phyloP scores from a whole-genome alignment of 257 asterid genomes.

The Solanum arcanum region DNA sequence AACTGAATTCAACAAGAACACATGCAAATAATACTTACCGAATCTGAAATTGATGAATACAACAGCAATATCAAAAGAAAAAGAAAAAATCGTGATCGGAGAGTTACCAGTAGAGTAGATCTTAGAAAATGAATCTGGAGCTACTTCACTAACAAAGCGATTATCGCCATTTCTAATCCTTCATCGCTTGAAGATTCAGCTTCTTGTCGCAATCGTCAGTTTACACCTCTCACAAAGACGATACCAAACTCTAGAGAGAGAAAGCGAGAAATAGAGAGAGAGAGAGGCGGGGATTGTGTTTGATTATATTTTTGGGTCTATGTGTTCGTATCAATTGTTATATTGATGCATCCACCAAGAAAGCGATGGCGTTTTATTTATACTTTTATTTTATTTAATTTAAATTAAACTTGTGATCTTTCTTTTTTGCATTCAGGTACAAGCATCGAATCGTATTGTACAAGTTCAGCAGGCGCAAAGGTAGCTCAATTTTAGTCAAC shows the following conservation, averaged over 20 bases:
- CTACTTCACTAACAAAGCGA: not conserved
- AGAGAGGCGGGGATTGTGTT: slow-evolving; percentile 44
- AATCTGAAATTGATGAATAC: not conserved
- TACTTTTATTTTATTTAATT: not conserved
- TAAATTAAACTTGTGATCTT: not conserved
- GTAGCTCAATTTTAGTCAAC: not conserved
- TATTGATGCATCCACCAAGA: not conserved
- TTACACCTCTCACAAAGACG: not conserved
- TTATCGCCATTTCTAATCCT: slow-evolving; percentile 42
- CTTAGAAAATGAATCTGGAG: slow-evolving; percentile 38
- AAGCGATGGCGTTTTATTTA: slow-evolving; percentile 13
- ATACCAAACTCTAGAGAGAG: slow-evolving; percentile 1
- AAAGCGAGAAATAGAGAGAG: not conserved
- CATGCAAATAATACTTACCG: not conserved
- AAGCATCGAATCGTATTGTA: not conserved
- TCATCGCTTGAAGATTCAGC: slow-evolving; percentile 8
- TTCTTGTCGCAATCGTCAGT: slow-evolving; percentile 6
- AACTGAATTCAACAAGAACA: not conserved
- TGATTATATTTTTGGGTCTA: slow-evolving; percentile 12
- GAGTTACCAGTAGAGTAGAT: slow-evolving; percentile 51
- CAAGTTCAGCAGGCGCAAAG: not conserved
- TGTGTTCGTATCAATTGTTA: not conserved
- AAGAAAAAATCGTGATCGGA: slow-evolving; percentile 23
- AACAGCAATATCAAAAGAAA: not conserved
- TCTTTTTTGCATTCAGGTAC: not conserved